These are phyloP conservation scores for Populus hybrid DNA, from an alignment of 441 rosid species.

Conservation along the genomic window DNA sequence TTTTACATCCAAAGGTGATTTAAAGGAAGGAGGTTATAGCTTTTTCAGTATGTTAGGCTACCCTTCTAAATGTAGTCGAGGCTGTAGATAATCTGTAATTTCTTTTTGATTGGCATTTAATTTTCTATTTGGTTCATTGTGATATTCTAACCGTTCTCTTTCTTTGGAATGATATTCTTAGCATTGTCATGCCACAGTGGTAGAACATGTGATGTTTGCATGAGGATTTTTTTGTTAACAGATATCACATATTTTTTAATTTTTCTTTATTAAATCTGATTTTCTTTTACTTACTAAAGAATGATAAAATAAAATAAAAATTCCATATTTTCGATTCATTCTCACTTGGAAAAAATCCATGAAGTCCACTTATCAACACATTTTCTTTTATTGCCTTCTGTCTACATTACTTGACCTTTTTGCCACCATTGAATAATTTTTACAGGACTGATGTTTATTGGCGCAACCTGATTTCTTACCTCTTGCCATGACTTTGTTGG, in stretches of 20 bases:
- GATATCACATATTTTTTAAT: not conserved
- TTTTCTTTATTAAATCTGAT: not conserved
- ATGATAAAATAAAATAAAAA: not conserved
- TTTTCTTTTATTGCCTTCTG: slow-evolving; percentile 23
- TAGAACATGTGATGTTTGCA: slow-evolving; percentile 14
- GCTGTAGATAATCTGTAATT: not conserved
- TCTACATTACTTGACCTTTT: slow-evolving; percentile 44
- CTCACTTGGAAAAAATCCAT: slow-evolving; percentile 1
- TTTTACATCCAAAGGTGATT: slow-evolving; percentile 10
- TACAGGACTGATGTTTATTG: slow-evolving; percentile 94
- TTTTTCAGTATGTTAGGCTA: slow-evolving; percentile 17
- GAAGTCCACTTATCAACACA: slow-evolving; percentile 10
- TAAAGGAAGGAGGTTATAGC: slow-evolving; percentile 15
- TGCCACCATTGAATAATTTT: slow-evolving; percentile 55
- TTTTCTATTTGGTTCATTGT: not conserved
- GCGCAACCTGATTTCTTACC: slow-evolving; percentile 95
- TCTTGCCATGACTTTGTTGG: slow-evolving; percentile 94
- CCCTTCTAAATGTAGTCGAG: not conserved
- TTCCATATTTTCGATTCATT: not conserved
- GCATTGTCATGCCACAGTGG: slow-evolving; percentile 9
- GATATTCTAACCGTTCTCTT: not conserved
- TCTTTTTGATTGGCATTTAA: not conserved
- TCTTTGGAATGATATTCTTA: not conserved
- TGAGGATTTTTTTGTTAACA: not conserved
- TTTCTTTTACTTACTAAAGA: not conserved